Conservation (phyloP, 352 stramenopile genomes). For the Pythium dissotocum region DNA sequence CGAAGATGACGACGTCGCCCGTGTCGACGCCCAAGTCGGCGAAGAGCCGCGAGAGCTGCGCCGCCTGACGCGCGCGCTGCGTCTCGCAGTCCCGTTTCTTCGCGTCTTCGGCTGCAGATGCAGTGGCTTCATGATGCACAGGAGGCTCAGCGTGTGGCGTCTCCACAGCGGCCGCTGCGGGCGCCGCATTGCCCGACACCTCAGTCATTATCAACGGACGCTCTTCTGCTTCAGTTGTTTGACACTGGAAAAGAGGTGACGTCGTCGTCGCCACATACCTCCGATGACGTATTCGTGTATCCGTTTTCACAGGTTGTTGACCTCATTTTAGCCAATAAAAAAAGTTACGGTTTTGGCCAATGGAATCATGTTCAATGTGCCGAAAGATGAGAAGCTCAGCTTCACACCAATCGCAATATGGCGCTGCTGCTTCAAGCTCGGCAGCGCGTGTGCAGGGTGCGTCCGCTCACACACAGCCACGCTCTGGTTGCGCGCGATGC, state of each 20-base stretch:
- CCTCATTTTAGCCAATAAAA: constrained; percentile 3
- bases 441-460: background rate
- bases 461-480: background rate
- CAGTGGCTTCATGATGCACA: background rate
- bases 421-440: constrained; percentile 6
- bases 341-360: constrained; percentile 11
- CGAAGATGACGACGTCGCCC: constrained; percentile 81
- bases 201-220: background rate
- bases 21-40: constrained; percentile 60
- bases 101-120: background rate
- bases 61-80: constrained; percentile 14
- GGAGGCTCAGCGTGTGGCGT: no score
- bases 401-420: background rate
- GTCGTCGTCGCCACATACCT: background rate
- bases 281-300: constrained; percentile 10
- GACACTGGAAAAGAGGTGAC: background rate
- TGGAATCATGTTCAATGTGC: background rate
- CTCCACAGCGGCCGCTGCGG: background rate
- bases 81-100: constrained; percentile 12
- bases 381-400: background rate
- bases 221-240: background rate
- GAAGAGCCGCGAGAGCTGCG: constrained; percentile 39
- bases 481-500: background rate
- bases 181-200: background rate
- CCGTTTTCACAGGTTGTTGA: constrained; percentile 5